Evolutionary conservation across 257 asterid species (phyloP).

Genomic region (Solanum tarijense): DNA sequence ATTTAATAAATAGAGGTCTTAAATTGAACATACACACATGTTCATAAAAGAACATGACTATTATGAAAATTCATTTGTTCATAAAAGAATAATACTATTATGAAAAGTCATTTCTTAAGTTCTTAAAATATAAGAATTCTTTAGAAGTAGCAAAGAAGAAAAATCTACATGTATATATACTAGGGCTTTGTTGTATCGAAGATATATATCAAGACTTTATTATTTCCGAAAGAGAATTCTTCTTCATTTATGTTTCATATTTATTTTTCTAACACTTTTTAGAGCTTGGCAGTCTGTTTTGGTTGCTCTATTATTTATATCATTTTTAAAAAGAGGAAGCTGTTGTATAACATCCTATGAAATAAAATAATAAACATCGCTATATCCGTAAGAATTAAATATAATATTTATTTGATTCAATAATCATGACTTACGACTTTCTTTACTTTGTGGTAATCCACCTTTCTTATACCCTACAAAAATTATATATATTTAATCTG

Average conservation of each 20-base stretch:
- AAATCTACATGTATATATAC: too few species aligned
- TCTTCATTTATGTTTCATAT: not conserved
- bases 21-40: too few species aligned
- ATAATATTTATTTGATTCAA: not conserved
- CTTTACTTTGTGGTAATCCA: not conserved
- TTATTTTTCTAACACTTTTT: not conserved
- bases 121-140: too few species aligned
- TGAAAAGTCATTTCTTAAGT: not conserved
- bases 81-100: not conserved
- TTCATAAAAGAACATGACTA: too few species aligned
- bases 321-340: not conserved
- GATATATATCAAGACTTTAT: not conserved
- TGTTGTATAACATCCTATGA: not conserved
- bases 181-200: too few species aligned
- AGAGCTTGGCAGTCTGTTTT: not conserved
- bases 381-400: too few species aligned
- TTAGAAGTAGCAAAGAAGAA: too few species aligned
- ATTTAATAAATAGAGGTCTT: too few species aligned
- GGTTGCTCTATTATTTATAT: not conserved
- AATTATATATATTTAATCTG: too few species aligned
- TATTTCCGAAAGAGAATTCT: not conserved
- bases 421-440: not conserved
- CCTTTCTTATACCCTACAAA: not conserved
- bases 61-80: too few species aligned
- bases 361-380: not conserved